Percentiles rank a stretch among this genome's conserved stretches.
Evolutionary conservation across 495 filamentous ascomycete genomes (phyloP).

Genomic region (Daldinia decipiens): DNA sequence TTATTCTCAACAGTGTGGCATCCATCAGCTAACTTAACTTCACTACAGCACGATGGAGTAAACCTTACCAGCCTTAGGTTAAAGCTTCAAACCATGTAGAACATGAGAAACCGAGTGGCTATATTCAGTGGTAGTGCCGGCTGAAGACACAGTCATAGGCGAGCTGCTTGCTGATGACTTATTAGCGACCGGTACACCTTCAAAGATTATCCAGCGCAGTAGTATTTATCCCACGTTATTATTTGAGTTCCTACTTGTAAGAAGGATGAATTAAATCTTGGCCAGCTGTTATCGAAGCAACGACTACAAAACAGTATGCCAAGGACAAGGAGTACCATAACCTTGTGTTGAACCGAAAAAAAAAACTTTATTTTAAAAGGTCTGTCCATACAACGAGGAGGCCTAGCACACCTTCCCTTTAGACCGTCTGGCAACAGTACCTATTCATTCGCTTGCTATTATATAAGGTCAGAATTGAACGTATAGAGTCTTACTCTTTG

Average conservation of each 20-base stretch:
- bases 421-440: not conserved
- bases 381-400: not conserved
- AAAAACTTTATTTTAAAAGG: not conserved
- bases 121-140: conserved; percentile 1
- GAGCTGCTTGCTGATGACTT: not conserved
- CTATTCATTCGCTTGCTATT: not conserved
- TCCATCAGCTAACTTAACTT: conserved; percentile 1
- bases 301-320: not conserved
- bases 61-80: conserved; percentile 11
- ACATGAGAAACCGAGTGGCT: not conserved
- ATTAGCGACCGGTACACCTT: not conserved
- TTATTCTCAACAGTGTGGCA: not conserved
- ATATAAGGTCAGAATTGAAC: not conserved
- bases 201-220: not conserved
- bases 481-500: not conserved
- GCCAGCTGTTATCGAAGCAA: not conserved
- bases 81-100: not conserved
- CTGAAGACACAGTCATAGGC: not conserved
- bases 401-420: not conserved
- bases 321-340: not conserved
- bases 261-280: not conserved
- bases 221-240: not conserved
- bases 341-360: conserved; percentile 3
- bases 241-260: not conserved
- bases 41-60: not conserved